Evolutionary conservation across 2,329 filamentous ascomycete genomes (phyloP).

Genomic region (Scolecobasidium constrictum): DNA sequence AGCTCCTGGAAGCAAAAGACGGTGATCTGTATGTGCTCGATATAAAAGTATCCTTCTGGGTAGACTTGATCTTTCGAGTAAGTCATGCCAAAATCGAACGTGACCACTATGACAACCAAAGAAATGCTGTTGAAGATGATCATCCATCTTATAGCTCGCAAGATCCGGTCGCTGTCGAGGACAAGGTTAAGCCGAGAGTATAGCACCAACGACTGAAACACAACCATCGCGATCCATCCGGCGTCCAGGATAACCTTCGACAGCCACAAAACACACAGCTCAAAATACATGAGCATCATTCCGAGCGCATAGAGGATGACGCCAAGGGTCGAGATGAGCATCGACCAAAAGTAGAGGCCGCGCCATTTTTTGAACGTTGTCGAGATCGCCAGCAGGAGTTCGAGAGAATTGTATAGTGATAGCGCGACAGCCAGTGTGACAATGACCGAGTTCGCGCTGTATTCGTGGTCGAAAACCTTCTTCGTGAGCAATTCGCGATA

Average conservation of each 20-base stretch:
- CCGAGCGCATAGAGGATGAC: slow-evolving; percentile 37
- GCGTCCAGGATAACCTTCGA: slow-evolving; percentile 34
- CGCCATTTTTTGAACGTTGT: slow-evolving; percentile 36
- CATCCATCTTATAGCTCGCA: slow-evolving; percentile 43
- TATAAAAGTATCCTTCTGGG: slow-evolving; percentile 26
- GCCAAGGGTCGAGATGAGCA: slow-evolving; percentile 31
- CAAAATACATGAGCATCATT: too few relatives aligned
- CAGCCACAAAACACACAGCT: too few relatives aligned
- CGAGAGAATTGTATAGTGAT: slow-evolving; percentile 30
- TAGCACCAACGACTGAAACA: slow-evolving; percentile 49
- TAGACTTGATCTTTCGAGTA: slow-evolving; percentile 21
- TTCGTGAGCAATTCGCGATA: too few relatives aligned
- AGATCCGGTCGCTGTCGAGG: slow-evolving; percentile 36
- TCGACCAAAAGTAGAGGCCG: slow-evolving; percentile 40
- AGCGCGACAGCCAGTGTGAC: too few relatives aligned
- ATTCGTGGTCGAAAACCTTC: too few relatives aligned
- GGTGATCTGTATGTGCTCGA: slow-evolving; percentile 36
- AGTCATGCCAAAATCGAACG: slow-evolving; percentile 44
- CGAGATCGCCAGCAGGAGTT: slow-evolving; percentile 35
- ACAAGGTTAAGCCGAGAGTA: slow-evolving; percentile 54
- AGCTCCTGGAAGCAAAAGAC: slow-evolving; percentile 32
- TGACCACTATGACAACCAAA: slow-evolving; percentile 45
- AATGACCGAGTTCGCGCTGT: too few relatives aligned
- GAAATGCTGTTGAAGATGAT: slow-evolving; percentile 45
- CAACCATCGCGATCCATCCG: slow-evolving; percentile 51